Base-by-base conservation (phyloP, 2,329 filamentous ascomycete species). In the Orbilia quercus region DNA sequence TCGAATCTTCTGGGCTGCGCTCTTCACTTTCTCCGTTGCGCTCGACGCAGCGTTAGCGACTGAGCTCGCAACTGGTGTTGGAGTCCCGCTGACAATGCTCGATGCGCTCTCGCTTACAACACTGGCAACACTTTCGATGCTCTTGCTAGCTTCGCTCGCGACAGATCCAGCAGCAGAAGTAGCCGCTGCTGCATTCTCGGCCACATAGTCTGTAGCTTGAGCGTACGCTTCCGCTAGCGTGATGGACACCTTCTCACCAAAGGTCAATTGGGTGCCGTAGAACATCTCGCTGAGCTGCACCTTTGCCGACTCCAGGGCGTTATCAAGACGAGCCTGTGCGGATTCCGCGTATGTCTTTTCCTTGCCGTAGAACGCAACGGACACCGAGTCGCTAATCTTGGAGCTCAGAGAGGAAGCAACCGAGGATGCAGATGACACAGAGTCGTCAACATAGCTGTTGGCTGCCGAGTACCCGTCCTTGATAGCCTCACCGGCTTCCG, bases 11-110 rank as follows among this genome's bases (percentile, higher is more conserved):
- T 75, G 58, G 23, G 76, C 75, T 23, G 53, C 59, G 22, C 77
- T 75, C 73, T 79, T 78, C 20, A 80, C 76, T 53, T 76, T 79
- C 55, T 78, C 81, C 58, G 82, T 82, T 23, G 83, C 84, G 40
- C 81, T 82, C 42, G 66, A 66, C 9, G 64, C 70, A 11, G 51
- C 75, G 25, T 69, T 74, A 18, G 72, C 57, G 34, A 63, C 76
- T 12, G 67, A 75, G 28, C 65, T 74, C n/a, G 67, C 65, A 18
- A 76, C 45, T 23, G 71, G 67, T 40, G 67, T 72, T 53, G 67
- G 54, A 53, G 25, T 65, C 38, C 58, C 59, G 9, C 59, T 64
- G 2, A 72, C 48, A 31, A 72, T 18, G 58, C 67, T 65, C n/a
- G 58, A 63, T n/a, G 65, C 65, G 25, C 65, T 57, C 57, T 70